These are phyloP conservation scores for Lyophyllum semitale DNA, from an alignment of 768 basidiomycete genomes.

Conservation along the genomic window DNA sequence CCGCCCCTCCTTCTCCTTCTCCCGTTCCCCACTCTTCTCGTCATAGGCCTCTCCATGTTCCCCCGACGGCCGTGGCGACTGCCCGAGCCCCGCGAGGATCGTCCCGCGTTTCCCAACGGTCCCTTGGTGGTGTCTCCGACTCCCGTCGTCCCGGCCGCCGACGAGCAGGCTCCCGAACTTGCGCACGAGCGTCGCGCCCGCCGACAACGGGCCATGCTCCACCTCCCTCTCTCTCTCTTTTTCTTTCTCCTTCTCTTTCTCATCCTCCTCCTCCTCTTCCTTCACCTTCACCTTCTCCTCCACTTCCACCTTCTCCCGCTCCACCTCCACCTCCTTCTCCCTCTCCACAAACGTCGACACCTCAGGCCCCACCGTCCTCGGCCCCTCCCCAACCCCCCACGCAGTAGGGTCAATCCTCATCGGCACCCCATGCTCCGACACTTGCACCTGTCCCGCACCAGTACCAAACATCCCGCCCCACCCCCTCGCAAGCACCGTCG, in stretches of 20 bases:
- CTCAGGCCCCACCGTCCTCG: constrained; percentile 71
- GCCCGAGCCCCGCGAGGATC: background rate
- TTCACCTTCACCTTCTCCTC: constrained; percentile 23
- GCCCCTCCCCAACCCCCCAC: constrained; percentile 31
- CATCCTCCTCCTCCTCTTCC: constrained; percentile 31
- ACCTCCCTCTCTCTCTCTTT: constrained; percentile 29
- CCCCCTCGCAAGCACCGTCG: constrained; percentile 48
- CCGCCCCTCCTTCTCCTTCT: constrained; percentile 9
- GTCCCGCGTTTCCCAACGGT: constrained; percentile 37
- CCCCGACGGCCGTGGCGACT: constrained; percentile 21
- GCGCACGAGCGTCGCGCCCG: constrained; percentile 74
- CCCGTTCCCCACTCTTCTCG: constrained; percentile 29
- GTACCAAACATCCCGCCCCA: constrained; percentile 66
- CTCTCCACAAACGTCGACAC: constrained; percentile 52
- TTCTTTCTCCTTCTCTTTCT: constrained; percentile 24
- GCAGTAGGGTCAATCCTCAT: background rate
- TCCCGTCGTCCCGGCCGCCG: constrained; percentile 42
- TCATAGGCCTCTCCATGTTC: background rate
- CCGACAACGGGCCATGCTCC: constrained; percentile 41
- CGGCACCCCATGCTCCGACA: background rate
- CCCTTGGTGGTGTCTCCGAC: constrained; percentile 33
- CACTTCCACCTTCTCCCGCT: constrained; percentile 31
- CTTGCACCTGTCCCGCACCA: constrained; percentile 34
- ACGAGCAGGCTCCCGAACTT: constrained; percentile 75
- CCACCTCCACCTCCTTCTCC: constrained; percentile 31